phyloP scores from a whole-genome alignment of 2,329 filamentous ascomycete species.

The Phaeoacremonium minimum region DNA sequence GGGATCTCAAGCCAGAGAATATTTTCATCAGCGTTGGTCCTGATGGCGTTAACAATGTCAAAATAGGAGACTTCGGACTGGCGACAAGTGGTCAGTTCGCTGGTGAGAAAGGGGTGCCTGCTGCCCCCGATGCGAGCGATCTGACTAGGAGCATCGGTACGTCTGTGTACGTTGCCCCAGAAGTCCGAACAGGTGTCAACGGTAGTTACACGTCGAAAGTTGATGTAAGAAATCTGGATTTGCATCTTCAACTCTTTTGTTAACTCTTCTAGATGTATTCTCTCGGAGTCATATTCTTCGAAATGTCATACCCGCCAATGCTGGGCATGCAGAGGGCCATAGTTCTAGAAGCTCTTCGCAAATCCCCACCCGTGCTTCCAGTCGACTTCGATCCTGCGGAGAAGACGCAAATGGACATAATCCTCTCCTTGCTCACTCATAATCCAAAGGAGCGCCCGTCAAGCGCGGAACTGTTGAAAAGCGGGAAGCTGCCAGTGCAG shows the following conservation, averaged over 20 bases:
- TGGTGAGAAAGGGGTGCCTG: slow-evolving; percentile 45
- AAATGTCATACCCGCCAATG: slow-evolving; percentile 78
- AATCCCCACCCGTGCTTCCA: slow-evolving; percentile 66
- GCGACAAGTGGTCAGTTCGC: slow-evolving; percentile 83
- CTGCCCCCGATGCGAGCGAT: slow-evolving; percentile 48
- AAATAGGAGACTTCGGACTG: slow-evolving; percentile 94
- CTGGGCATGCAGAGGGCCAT: slow-evolving; percentile 60
- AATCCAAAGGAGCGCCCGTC: slow-evolving; percentile 79
- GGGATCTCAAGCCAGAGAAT: slow-evolving; percentile 95
- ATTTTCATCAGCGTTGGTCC: slow-evolving; percentile 72
- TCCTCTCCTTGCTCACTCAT: slow-evolving; percentile 75
- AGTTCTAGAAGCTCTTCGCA: slow-evolving; percentile 64
- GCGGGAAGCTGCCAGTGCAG: slow-evolving; percentile 82
- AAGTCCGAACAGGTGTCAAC: slow-evolving; percentile 71
- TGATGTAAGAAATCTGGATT: slow-evolving; percentile 58
- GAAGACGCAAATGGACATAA: slow-evolving; percentile 73
- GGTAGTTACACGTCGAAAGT: slow-evolving; percentile 89
- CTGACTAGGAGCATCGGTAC: slow-evolving; percentile 73
- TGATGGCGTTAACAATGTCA: slow-evolving; percentile 82
- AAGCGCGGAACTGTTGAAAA: slow-evolving; percentile 76
- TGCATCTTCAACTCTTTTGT: background rate
- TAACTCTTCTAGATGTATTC: slow-evolving; percentile 72
- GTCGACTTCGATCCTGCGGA: slow-evolving; percentile 64
- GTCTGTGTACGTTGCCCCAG: slow-evolving; percentile 87
- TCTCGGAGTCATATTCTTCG: slow-evolving; percentile 94